phyloP scores from a whole-genome alignment of 2,329 filamentous ascomycete genomes.

The Ilyonectria sp. region DNA sequence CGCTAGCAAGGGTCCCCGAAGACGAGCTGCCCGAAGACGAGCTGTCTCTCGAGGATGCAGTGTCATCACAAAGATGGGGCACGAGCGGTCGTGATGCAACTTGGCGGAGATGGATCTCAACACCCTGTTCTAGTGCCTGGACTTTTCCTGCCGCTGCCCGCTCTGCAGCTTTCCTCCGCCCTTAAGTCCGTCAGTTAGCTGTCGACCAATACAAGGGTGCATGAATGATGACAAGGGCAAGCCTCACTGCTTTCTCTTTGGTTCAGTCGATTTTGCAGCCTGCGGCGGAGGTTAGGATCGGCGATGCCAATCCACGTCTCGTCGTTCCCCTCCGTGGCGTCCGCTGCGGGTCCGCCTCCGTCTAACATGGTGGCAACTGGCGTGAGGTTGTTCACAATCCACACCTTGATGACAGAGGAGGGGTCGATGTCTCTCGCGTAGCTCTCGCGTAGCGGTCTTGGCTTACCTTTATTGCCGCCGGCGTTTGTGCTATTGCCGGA shows the following conservation, averaged over 20 bases:
- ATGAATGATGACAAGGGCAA: not conserved
- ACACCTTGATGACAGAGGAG: not conserved
- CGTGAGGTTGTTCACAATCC: not conserved
- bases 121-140: not conserved
- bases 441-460: not conserved
- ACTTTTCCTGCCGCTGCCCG: not conserved
- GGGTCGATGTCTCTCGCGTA: not conserved
- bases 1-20: not conserved
- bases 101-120: not conserved
- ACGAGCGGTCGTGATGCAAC: not conserved
- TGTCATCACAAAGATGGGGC: not conserved
- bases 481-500: not conserved
- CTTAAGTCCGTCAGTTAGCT: not conserved
- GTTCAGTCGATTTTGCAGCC: not conserved
- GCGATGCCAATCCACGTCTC: not conserved
- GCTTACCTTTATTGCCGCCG: not conserved
- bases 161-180: not conserved
- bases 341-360: too few species aligned
- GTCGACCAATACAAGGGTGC: too few species aligned
- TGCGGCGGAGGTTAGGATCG: not conserved
- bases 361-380: not conserved
- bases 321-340: not conserved
- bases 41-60: too few species aligned
- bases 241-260: conserved; percentile 2
- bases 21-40: too few species aligned